phyloP scores from a whole-genome alignment of 2,329 filamentous ascomycete species.

The Neofusicoccum sp. region DNA sequence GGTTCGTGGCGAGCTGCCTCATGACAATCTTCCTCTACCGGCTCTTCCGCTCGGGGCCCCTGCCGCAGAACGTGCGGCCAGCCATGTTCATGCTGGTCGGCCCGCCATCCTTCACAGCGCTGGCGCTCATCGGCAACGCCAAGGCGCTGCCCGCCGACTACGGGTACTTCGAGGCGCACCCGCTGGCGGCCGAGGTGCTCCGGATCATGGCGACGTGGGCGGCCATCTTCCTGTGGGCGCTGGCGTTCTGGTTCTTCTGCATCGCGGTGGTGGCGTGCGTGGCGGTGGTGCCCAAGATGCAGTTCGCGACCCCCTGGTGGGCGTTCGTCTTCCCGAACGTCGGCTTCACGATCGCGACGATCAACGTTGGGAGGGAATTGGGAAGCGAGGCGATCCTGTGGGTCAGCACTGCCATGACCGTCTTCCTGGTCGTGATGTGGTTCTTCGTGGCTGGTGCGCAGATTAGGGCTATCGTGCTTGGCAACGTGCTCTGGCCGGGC shows the following conservation, averaged over 20 bases:
- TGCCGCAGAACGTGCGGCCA: conserved; percentile 64
- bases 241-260: conserved; percentile 61
- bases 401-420: conserved; percentile 52
- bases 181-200: conserved; percentile 35
- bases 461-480: conserved; percentile 52
- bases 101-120: conserved; percentile 70
- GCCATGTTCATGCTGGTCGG: conserved; percentile 79
- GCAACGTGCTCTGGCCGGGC: conserved; percentile 60
- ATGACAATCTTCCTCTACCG: conserved; percentile 72
- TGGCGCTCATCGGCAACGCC: conserved; percentile 71
- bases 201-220: conserved; percentile 51
- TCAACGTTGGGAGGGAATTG: conserved; percentile 41
- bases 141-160: conserved; percentile 54
- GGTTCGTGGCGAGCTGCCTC: conserved; percentile 71
- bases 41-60: conserved; percentile 69
- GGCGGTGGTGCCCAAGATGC: conserved; percentile 41
- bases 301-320: conserved; percentile 66
- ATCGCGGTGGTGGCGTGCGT: conserved; percentile 43
- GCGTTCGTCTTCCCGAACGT: conserved; percentile 54
- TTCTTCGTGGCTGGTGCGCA: conserved; percentile 57
- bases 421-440: conserved; percentile 57
- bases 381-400: conserved; percentile 39
- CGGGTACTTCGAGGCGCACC: conserved; percentile 32
- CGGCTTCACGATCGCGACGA: conserved; percentile 48
- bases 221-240: conserved; percentile 65